These are phyloP conservation scores for Acanthamoeba healyi DNA, from an alignment of 208 protist genomes.

Conservation along the genomic window DNA sequence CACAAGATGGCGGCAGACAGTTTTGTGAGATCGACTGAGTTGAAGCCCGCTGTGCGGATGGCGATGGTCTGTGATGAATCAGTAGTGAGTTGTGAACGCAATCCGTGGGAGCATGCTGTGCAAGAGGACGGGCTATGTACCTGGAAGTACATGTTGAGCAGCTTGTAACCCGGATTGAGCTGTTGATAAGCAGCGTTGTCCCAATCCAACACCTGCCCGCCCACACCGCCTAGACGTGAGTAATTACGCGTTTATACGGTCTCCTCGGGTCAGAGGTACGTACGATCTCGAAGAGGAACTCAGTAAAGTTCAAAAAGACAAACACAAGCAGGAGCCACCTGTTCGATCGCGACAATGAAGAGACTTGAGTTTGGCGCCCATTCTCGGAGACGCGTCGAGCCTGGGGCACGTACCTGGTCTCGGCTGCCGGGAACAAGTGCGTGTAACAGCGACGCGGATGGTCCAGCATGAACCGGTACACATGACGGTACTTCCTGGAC, in stretches of 20 bases:
- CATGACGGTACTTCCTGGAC: not conserved
- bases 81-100: not conserved
- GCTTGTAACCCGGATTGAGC: conserved; percentile 15
- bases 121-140: not conserved
- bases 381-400: not conserved
- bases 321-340: not conserved
- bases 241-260: not conserved
- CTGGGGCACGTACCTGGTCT: conserved; percentile 48
- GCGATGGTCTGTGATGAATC: not conserved
- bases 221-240: not conserved
- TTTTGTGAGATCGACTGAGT: not conserved
- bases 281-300: conserved; percentile 48
- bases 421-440: not conserved
- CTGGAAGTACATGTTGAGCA: conserved; percentile 64
- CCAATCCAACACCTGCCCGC: conserved; percentile 35
- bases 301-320: not conserved
- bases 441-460: conserved; percentile 64
- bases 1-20: not conserved
- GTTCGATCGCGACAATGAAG: too few species aligned
- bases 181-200: not conserved
- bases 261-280: not conserved
- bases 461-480: conserved; percentile 57
- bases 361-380: too few species aligned
- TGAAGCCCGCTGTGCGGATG: conserved; percentile 28
- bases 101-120: not conserved